Evolutionary conservation across 495 filamentous ascomycete genomes (phyloP).

Genomic region (Corynascus novoguineensis): DNA sequence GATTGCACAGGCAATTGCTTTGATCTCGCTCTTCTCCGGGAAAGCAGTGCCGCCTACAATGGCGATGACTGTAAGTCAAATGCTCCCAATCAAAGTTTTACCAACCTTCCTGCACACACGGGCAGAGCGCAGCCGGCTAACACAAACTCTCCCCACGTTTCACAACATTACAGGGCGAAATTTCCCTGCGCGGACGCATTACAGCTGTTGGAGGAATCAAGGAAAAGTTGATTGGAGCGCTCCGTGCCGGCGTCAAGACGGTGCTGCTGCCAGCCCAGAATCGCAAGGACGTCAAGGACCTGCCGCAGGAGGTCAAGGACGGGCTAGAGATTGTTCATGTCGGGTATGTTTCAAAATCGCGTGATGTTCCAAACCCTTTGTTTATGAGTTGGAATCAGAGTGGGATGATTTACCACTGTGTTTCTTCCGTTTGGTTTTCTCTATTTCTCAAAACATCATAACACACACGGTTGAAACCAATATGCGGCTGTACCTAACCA

Average conservation of each 20-base stretch:
- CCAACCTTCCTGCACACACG: background rate
- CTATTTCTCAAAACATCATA: background rate
- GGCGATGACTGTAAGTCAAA: conserved; percentile 72
- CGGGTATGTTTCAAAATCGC: conserved; percentile 48
- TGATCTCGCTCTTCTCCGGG: conserved; percentile 86
- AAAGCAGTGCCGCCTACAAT: conserved; percentile 85
- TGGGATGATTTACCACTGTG: background rate
- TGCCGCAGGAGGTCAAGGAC: conserved; percentile 83
- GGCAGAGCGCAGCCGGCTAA: conserved; percentile 20
- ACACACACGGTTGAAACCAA: background rate
- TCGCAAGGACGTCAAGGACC: conserved; percentile 86
- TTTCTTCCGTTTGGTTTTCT: background rate
- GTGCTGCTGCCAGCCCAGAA: conserved; percentile 86
- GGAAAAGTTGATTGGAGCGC: conserved; percentile 94
- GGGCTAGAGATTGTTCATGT: conserved; percentile 87
- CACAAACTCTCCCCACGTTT: conserved; percentile 15
- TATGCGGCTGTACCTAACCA: background rate
- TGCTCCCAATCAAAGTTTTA: background rate
- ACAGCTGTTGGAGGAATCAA: conserved; percentile 92
- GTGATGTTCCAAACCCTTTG: background rate
- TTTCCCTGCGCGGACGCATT: conserved; percentile 81
- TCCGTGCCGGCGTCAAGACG: conserved; percentile 89
- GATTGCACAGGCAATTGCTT: conserved; percentile 85
- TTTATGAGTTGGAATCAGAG: background rate
- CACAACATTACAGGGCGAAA: conserved; percentile 59